Evolutionary conservation across 805 yeast genomes (phyloP).

Genomic region (Yarrowia deformans): DNA sequence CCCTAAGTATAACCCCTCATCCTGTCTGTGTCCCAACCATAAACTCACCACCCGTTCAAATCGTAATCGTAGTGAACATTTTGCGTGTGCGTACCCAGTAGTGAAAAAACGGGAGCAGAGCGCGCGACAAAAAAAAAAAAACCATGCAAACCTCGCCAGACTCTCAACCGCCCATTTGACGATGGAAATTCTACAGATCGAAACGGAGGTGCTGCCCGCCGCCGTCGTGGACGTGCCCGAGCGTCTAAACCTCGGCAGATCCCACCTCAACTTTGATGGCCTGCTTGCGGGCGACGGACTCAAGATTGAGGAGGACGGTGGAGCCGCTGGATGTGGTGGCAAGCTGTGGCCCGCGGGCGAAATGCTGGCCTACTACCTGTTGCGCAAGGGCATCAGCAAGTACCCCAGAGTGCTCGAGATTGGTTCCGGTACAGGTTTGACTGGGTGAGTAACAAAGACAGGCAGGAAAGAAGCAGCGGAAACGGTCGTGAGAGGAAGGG

Average conservation of each 20-base stretch:
- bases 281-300: slow-evolving; percentile 51
- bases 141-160: not conserved
- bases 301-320: slow-evolving; percentile 62
- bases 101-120: not conserved
- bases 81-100: slow-evolving; percentile 16
- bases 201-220: slow-evolving; percentile 45
- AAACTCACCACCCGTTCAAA: not conserved
- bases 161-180: not conserved
- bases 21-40: no score
- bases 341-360: slow-evolving; percentile 69
- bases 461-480: not conserved
- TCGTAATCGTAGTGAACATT: not conserved
- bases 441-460: slow-evolving; percentile 50
- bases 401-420: slow-evolving; percentile 55
- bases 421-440: slow-evolving; percentile 68
- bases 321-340: slow-evolving; percentile 69
- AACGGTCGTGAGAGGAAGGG: no score
- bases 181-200: slow-evolving; percentile 37
- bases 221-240: slow-evolving; percentile 52
- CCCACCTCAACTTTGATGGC: slow-evolving; percentile 54
- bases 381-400: slow-evolving; percentile 45
- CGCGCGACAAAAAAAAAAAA: not conserved
- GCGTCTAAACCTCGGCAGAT: slow-evolving; percentile 52
- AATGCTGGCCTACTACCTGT: slow-evolving; percentile 57
- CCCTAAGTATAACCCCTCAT: no score